These are phyloP conservation scores for Eucalyptus dawsonii DNA, from an alignment of 345 rosid species.

Conservation along the genomic window DNA sequence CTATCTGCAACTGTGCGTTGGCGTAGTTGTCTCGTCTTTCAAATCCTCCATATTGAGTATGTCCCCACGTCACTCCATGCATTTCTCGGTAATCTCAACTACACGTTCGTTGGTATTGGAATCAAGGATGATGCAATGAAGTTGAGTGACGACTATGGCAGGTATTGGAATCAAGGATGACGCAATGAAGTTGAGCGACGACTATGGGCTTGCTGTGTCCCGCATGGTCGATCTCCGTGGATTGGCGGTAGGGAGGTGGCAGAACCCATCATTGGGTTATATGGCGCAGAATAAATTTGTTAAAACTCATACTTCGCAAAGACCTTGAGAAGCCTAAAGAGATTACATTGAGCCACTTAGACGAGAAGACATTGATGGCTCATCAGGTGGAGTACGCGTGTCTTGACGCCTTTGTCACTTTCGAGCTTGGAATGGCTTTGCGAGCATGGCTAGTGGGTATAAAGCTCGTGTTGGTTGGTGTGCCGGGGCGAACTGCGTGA, in stretches of 20 bases:
- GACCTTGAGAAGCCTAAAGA: neutral
- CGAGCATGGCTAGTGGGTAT: neutral
- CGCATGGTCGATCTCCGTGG: constrained; percentile 1
- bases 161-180: constrained; percentile 1
- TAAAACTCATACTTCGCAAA: neutral
- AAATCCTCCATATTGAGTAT: neutral
- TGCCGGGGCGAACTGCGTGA: neutral
- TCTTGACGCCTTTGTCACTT: neutral
- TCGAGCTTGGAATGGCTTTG: neutral
- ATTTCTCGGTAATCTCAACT: neutral
- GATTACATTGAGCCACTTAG: neutral
- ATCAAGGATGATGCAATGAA: neutral
- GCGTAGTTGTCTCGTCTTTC: neutral
- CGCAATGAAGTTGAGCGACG: constrained; percentile 1
- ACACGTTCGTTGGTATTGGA: constrained; percentile 4
- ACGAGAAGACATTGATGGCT: neutral
- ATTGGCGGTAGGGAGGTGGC: neutral
- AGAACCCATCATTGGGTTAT: neutral
- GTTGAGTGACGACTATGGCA: neutral
- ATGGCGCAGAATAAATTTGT: neutral
- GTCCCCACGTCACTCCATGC: neutral
- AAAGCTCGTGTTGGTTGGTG: neutral
- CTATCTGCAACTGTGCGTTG: neutral
- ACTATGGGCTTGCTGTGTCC: neutral
- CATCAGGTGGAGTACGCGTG: neutral